Evolutionary conservation across 2,329 filamentous ascomycete species (phyloP).

Genomic region (Colletotrichum cereale): DNA sequence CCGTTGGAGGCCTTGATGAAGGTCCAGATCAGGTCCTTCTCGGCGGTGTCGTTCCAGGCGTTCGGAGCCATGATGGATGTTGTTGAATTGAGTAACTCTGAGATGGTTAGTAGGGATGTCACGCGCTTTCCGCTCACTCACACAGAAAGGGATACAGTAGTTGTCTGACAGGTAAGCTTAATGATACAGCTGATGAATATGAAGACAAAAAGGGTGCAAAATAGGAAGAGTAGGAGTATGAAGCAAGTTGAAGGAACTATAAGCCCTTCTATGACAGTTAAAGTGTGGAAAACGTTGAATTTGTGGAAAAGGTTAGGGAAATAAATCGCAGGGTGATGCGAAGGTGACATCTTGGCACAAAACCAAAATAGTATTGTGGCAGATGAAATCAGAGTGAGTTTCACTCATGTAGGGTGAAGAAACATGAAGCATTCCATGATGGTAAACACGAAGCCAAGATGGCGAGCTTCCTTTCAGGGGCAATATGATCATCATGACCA

Average conservation of each 20-base stretch:
- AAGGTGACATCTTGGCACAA: background rate
- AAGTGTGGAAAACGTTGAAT: background rate
- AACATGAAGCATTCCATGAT: background rate
- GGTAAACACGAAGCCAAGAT: background rate
- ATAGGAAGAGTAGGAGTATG: too few species aligned
- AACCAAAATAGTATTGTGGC: too few species aligned
- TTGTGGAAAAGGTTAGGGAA: background rate
- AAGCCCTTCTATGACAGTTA: background rate
- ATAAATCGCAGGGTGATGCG: too few species aligned
- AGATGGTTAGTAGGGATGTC: background rate
- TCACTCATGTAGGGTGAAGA: background rate
- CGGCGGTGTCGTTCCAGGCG: constrained; percentile 50
- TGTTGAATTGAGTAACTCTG: background rate
- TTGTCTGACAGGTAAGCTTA: too few species aligned
- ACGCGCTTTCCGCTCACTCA: too few species aligned
- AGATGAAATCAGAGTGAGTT: background rate
- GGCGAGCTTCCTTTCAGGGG: background rate
- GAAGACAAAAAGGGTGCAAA: background rate
- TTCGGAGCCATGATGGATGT: constrained; percentile 3
- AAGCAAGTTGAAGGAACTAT: too few species aligned
- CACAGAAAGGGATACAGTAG: background rate
- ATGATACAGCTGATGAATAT: background rate
- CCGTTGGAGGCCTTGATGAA: constrained; percentile 47
- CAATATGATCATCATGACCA: background rate
- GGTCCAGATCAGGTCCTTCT: constrained; percentile 55